These are phyloP conservation scores for Plasmodium vivax DNA, from an alignment of 169 alveolate species.

Conservation along the genomic window DNA sequence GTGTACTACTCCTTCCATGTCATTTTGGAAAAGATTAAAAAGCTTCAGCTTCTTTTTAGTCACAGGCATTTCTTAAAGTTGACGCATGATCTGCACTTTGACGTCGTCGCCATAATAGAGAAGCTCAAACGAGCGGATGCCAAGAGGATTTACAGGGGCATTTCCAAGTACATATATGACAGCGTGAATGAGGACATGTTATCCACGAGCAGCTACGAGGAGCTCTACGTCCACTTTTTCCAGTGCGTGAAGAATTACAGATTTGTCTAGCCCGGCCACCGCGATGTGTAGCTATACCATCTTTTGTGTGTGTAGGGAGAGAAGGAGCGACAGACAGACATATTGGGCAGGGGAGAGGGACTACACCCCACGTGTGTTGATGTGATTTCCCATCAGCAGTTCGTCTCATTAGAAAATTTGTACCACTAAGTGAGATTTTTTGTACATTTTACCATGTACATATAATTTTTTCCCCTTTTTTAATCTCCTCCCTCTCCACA, in stretches of 20 bases:
- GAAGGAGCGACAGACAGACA: not conserved
- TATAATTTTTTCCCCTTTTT: not conserved
- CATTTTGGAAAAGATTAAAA: slow-evolving; percentile 38
- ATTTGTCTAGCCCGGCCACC: not conserved
- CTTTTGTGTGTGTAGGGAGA: not conserved
- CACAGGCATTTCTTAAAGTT: slow-evolving; percentile 30
- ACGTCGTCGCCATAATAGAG: slow-evolving; percentile 28
- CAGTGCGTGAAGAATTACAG: slow-evolving; percentile 29
- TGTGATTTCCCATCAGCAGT: not conserved
- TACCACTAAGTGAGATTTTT: not conserved
- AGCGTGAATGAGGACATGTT: slow-evolving; percentile 8
- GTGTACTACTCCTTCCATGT: slow-evolving; percentile 53
- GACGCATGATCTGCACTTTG: slow-evolving; percentile 41
- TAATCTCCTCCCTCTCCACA: not conserved
- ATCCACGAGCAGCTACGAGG: not conserved
- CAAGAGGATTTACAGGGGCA: not conserved
- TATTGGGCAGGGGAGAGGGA: not conserved
- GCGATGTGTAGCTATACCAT: not conserved
- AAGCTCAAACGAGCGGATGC: slow-evolving; percentile 8
- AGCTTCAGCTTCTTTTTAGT: not conserved
- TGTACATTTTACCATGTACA: not conserved
- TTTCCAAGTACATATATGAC: slow-evolving; percentile 29
- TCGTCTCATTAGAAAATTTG: not conserved
- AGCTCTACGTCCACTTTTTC: slow-evolving; percentile 24
- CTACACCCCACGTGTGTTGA: not conserved